Evolutionary conservation across 768 basidiomycete species (phyloP).

Genomic region (Daedalea quercina): DNA sequence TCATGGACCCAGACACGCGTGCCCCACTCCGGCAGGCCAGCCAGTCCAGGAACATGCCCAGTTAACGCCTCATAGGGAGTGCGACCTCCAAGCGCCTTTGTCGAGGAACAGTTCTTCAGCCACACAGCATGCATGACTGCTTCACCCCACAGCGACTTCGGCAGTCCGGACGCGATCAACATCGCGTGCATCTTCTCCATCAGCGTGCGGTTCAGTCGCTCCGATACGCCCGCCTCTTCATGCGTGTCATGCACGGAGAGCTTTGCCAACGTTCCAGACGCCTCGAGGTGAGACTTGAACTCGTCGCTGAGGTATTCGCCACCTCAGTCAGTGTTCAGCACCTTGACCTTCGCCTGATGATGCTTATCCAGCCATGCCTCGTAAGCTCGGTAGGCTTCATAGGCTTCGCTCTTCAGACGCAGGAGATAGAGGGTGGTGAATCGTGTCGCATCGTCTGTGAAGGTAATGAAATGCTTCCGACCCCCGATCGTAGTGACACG

Average conservation of each 20-base stretch:
- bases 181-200: constrained; percentile 28
- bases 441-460: constrained; percentile 24
- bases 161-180: constrained; percentile 28
- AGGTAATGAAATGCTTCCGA: constrained; percentile 17
- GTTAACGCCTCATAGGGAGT: constrained; percentile 16
- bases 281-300: constrained; percentile 25
- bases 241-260: constrained; percentile 35
- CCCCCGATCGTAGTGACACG: constrained; percentile 20
- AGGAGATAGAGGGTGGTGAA: constrained; percentile 24
- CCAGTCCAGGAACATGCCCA: neutral
- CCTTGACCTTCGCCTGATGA: constrained; percentile 21
- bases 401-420: constrained; percentile 27
- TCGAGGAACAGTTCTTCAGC: constrained; percentile 29
- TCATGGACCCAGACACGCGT: constrained; percentile 5
- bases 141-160: constrained; percentile 34
- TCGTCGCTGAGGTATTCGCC: constrained; percentile 23
- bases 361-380: constrained; percentile 32
- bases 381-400: constrained; percentile 24
- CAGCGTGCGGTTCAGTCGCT: constrained; percentile 32
- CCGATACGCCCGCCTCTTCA: constrained; percentile 35
- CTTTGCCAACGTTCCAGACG: constrained; percentile 31
- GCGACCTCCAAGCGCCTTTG: constrained; percentile 16
- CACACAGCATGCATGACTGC: constrained; percentile 28
- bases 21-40: constrained; percentile 1
- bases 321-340: constrained; percentile 34